Evolutionary conservation across 345 rosid species (phyloP), one percentile per base, ranked within the genome.

Genomic region (Nephelium lappaceum): DNA sequence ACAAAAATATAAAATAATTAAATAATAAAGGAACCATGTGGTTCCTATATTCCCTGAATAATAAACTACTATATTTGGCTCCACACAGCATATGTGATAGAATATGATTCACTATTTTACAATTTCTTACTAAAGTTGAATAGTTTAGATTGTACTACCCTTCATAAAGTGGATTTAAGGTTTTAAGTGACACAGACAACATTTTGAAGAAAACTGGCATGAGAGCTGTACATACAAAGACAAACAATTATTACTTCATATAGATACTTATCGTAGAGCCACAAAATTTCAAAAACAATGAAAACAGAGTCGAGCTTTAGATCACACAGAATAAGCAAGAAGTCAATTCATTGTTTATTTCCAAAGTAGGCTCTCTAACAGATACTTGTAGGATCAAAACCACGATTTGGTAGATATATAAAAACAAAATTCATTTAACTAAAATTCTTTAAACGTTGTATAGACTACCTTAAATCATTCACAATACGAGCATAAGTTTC

Each of bases 401-500:
- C 73, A 70, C 38, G 49, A 45, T 21, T 49, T 8, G 60, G 31
- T 47, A 15, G 39, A 69, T 24, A 47, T 51, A 70, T 9, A 70
- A n/a, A 58, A 53, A 5, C 12, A 47, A 11, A 11, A 70, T 43
- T 42, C 25, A 69, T 43, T n/a, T 69, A 24, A 18, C 58, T 51
- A 49, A 27, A 51, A 18, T n/a, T 27, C 39, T 53, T 19, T 18
- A 71, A 27, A 10, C 24, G 31, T 8, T 16, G 75, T 3, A 11
- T 18, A 5, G 11, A 71, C 27, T 64, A 21, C 27, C 42, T 16
- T 63, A 10, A 60, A 61, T 74, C 27, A 61, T 60, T 62, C 61
- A 11, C 16, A 45, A 16, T 12, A 45, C 8, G 8, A 4, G 14
- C 7, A 68, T 11, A 27, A 38, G 64, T 70, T 61, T 80, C 90